Evolutionary conservation across 2,329 filamentous ascomycete genomes (phyloP), one percentile per base, ranked within the genome.

Genomic region (Botrytis byssoidea): DNA sequence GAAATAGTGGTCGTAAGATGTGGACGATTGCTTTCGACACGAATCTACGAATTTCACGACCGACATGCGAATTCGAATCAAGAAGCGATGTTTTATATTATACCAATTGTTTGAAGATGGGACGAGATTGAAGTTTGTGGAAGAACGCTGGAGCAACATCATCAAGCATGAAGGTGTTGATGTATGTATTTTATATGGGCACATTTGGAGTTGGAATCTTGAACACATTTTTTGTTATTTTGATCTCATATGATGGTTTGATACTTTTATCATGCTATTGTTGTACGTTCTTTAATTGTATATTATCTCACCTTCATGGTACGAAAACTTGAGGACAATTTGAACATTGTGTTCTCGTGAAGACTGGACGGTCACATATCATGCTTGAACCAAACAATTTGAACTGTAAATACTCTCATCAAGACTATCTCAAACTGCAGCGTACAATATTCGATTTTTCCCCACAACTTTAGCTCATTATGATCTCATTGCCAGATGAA

Each of bases 11-110:
- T 42, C 3, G 10, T 42, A n/a, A 6, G 48, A 55, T 55, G 25
- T n/a, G 18, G 18, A 65, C 44, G 18, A 14, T 51, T 16, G 25
- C 25, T 20, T 18, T 55, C 8, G 25, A 40, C 7, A 42, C 10
- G 66, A 68, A 42, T 32, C 48, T 57, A 68, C 65, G 35, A 68
- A 68, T 18, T 22, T 32, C n/a, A 68, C 66, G 66, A 16, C 66
- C 35, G 18, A 25, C 32, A 29, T 42, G 37, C 48, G 25, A 42
- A n/a, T 32, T 7, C 25, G 40, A 57, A 32, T 32, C 18, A 16
- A 25, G n/a, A 32, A 22, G 48, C 66, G 20, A 69, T 69, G 18
- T 44, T 57, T 69, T 42, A 48, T 51, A 25, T 57, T 32, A 67
- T 67, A 57, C 66, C 48, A 59, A 18, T 40, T 18, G n/a, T 40